phyloP scores from a whole-genome alignment of 805 yeast genomes.

The Kazachstania martiniae region DNA sequence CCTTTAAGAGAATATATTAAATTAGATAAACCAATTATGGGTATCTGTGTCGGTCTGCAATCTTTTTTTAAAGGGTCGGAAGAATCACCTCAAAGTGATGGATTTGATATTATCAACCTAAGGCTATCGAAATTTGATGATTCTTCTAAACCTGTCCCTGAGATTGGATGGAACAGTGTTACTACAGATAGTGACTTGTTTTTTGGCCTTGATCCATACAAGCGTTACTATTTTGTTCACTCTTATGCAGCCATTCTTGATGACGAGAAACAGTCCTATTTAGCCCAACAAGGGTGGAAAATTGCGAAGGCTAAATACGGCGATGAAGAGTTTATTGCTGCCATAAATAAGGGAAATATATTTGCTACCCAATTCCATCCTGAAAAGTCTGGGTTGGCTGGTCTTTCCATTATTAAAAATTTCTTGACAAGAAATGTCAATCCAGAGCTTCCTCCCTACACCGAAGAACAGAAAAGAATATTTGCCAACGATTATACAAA shows the following conservation, averaged over 20 bases:
- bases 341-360: conserved; percentile 62
- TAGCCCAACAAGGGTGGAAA: conserved; percentile 47
- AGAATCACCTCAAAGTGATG: conserved; percentile 55
- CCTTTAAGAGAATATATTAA: conserved; percentile 59
- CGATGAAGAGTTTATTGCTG: conserved; percentile 70
- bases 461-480: conserved; percentile 11
- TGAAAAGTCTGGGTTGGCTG: conserved; percentile 93
- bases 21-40: conserved; percentile 85
- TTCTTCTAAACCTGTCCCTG: conserved; percentile 75
- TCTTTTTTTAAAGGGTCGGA: conserved; percentile 65
- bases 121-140: conserved; percentile 46
- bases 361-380: conserved; percentile 99
- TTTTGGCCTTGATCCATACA: conserved; percentile 53
- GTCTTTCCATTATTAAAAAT: conserved; percentile 61
- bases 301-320: conserved; percentile 68
- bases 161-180: conserved; percentile 85
- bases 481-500: conserved; percentile 31
- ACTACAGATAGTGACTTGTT: conserved; percentile 27
- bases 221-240: conserved; percentile 89
- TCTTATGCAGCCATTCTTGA: conserved; percentile 74
- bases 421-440: conserved; percentile 40
- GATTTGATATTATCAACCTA: conserved; percentile 45
- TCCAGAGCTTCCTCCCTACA: conserved; percentile 15
- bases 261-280: conserved; percentile 25
- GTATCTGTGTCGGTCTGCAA: conserved; percentile 95